Base-by-base conservation (phyloP, 192 early-diverging fungal genomes). In the Ramicandelaber brevisporus region DNA sequence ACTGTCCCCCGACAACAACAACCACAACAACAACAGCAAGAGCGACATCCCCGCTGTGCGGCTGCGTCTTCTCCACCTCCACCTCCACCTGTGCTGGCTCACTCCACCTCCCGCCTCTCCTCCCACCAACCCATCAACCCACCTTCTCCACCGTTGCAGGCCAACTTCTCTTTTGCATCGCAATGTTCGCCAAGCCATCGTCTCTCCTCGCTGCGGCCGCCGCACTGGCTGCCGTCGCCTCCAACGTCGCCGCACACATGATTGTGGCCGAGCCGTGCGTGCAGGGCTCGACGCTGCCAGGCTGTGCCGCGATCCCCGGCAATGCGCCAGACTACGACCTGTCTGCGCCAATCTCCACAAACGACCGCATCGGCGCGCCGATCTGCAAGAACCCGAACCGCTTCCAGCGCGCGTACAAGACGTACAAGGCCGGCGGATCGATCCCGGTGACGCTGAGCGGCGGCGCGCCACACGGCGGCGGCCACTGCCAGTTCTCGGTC, bases 401-500 rank as follows among this genome's bases (percentile, higher is more conserved):
- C 7, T 55, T 40, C 33, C 20, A 32, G 3, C 31, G 28, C 0
- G 48, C 54, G 1, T 44, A 37, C 0, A 33, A 38, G 1, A 41
- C 32, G 0, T 58, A 48, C 55, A 43, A 46, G 12, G 57, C 61
- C n/a, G 65, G 65, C 0, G 34, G 50, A 19, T 14, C 42, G 2
- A 39, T 59, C 21, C 31, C 48, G 1, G 50, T 60, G 1, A 30
- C 33, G 5, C 61, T 63, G 29, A 33, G 37, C 2, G 51, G 43
- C 2, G 56, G 43, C 9, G 51, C 44, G 0, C 40, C 35, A 4
- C 61, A 64, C 30, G 55, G 45, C 5, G 62, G 62, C 6, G 66
- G 66, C 2, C 66, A 69, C 39, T 57, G 57, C 25, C 52, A 65
- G 39, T 65, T 69, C 38, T 50, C 62, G 6, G 31, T 69, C 14